These are phyloP conservation scores for Cylindrotheca closterium DNA, from an alignment of 108 stramenopile genomes.

Conservation along the genomic window DNA sequence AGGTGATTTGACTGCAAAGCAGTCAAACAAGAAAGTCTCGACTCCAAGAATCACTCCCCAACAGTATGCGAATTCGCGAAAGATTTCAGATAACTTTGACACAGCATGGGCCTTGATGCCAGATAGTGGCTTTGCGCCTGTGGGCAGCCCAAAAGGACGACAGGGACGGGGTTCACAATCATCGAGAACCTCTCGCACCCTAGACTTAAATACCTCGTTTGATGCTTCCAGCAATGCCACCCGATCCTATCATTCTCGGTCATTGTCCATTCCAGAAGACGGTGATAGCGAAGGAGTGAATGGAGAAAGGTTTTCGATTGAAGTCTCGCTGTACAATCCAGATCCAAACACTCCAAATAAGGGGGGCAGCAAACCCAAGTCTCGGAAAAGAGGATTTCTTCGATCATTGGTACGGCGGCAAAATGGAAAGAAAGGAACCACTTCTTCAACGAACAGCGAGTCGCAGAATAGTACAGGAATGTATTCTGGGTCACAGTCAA, in stretches of 20 bases:
- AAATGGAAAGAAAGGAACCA: conserved; percentile 25
- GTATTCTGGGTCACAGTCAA: conserved; percentile 11
- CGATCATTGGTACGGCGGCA: conserved; percentile 17
- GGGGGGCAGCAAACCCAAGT: conserved; percentile 3
- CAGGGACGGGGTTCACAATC: not conserved
- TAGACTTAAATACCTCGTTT: not conserved
- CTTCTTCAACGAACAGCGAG: conserved; percentile 5
- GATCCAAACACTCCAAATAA: not conserved
- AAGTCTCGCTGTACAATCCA: conserved; percentile 5
- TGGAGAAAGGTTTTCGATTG: conserved; percentile 2
- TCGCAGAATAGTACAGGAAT: conserved; percentile 4
- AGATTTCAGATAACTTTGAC: conserved; percentile 7
- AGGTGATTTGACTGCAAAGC: too few species aligned
- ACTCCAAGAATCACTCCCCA: not conserved
- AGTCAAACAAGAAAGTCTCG: not conserved
- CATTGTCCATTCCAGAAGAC: not conserved
- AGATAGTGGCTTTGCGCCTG: not conserved
- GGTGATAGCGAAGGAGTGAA: not conserved
- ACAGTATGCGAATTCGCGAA: not conserved
- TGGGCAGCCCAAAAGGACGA: not conserved
- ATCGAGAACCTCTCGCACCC: not conserved
- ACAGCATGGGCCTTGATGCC: conserved; percentile 6
- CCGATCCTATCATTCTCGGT: not conserved
- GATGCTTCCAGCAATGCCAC: not conserved
- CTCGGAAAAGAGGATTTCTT: conserved; percentile 23